Evolutionary conservation across 352 stramenopile species (phyloP).

Genomic region (Nothophytophthora sp.): DNA sequence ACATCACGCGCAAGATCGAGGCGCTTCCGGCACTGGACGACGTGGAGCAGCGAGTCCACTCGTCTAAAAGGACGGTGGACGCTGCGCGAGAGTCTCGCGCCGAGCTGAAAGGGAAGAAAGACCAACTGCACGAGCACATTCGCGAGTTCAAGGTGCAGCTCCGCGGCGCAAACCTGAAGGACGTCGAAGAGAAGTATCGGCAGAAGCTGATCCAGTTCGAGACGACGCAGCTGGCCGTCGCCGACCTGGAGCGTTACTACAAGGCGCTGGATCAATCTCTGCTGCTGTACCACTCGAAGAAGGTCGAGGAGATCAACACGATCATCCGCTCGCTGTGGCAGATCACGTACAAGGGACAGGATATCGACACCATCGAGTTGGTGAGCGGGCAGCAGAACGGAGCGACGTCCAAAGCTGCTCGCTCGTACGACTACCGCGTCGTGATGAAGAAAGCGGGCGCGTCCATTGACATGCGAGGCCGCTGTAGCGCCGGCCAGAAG

Average conservation of each 20-base stretch:
- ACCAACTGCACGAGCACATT: conserved; percentile 56
- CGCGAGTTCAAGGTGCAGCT: conserved; percentile 68
- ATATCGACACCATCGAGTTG: conserved; percentile 99
- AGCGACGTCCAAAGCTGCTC: conserved; percentile 45
- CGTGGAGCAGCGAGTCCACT: conserved; percentile 43
- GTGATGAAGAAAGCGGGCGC: conserved; percentile 98
- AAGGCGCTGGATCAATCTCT: conserved; percentile 95
- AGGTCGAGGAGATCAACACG: conserved; percentile 99
- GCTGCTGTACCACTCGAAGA: conserved; percentile 97
- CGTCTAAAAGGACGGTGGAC: conserved; percentile 30
- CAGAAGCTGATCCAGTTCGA: conserved; percentile 96
- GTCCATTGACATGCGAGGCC: conserved; percentile 98
- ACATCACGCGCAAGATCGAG: conserved; percentile 48
- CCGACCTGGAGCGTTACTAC: conserved; percentile 98
- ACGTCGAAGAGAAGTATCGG: conserved; percentile 94
- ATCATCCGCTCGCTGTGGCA: conserved; percentile 98
- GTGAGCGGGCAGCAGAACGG: conserved; percentile 92
- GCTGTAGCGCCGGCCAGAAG: conserved; percentile 99
- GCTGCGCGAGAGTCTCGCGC: conserved; percentile 35
- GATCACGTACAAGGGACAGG: conserved; percentile 98
- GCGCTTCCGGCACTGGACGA: conserved; percentile 50
- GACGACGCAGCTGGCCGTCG: conserved; percentile 95
- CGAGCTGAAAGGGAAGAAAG: conserved; percentile 47
- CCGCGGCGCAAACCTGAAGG: conserved; percentile 76
- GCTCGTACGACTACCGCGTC: conserved; percentile 99